Conservation (phyloP, 2,329 filamentous ascomycete genomes). For the Aspergillus alliaceus region DNA sequence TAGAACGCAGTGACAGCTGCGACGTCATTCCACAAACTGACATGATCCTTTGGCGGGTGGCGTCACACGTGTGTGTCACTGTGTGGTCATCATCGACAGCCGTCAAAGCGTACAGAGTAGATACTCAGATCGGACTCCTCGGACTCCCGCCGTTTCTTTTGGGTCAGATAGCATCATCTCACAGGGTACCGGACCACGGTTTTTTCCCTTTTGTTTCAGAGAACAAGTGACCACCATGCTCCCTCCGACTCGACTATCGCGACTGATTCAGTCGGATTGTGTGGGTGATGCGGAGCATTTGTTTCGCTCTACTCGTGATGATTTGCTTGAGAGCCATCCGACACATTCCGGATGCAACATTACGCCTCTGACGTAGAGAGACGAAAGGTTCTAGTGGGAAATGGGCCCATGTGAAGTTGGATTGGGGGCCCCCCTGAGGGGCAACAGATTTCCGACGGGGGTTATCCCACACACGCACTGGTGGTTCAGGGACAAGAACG, state of each 20-base stretch:
- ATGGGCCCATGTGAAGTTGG: not conserved
- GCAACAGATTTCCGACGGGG: not conserved
- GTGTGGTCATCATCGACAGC: not conserved
- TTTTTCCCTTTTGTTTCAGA: not conserved
- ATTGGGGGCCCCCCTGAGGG: not conserved
- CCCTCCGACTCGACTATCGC: not conserved
- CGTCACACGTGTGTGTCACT: not conserved
- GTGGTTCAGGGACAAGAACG: not conserved
- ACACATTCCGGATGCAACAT: not conserved
- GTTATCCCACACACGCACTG: not conserved
- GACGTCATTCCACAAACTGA: not conserved
- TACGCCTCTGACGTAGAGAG: slow-evolving; percentile 1
- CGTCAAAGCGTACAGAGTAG: not conserved
- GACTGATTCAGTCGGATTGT: not conserved
- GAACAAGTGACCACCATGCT: not conserved
- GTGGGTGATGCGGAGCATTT: not conserved
- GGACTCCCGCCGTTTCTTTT: not conserved
- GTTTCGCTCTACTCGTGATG: not conserved
- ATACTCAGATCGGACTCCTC: not conserved
- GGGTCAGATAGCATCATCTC: not conserved
- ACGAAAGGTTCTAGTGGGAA: not conserved
- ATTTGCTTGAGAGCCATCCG: not conserved
- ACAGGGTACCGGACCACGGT: not conserved
- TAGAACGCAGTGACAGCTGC: not conserved
- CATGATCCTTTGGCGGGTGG: not conserved